Evolutionary conservation across 495 filamentous ascomycete species (phyloP), one percentile per base, ranked within the genome.

Genomic region (Aspergillus nidulans): DNA sequence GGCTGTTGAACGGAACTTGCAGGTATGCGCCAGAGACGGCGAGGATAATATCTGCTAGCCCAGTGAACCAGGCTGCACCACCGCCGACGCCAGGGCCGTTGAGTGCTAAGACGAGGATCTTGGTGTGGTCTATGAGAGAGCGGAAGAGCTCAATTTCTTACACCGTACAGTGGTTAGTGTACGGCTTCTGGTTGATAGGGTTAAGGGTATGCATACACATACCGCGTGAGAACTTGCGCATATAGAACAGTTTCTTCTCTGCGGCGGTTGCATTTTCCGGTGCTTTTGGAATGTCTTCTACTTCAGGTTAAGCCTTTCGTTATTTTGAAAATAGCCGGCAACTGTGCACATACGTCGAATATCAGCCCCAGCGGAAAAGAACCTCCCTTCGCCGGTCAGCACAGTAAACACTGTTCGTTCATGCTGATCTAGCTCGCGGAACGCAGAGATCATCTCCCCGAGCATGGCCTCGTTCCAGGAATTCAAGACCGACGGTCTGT

Each of bases 51-150:
- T 63, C 61, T 3, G 61, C 61, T n/a, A 63, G 47, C 4, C 61
- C 61, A 19, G 60, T 49, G 57, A 63, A 63, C 61, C 61, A 63
- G 45, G 61, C 61, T 28, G 61, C 61, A 30, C 60, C 60, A 21
- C 60, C 60, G 19, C 60, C 60, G 19, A 63, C 60, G 2, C 26
- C 60, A 21, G 60, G 53, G 7, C 61, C 61, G 51, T 63, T 63
- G 20, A 63, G 19, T 6, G 61, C 61, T 5, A 63, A 30, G 24
- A 63, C 61, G 36, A 63, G 60, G 6, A 63, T 50, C 20, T 63
- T 63, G 18, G 41, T 53, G 50, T 63, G 61, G 34, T 52, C 41
- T 41, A 58, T 58, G 13, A 58, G 47, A 8, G 19, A 45, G 26
- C 49, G 49, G 21, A 58, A 32, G 16, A 58, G 24, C 20, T 53